Percentiles rank a stretch among this genome's conserved stretches.
Evolutionary conservation across 1,284 basidiomycete genomes (phyloP).

Genomic region (Sanghuangporus sanghuang): DNA sequence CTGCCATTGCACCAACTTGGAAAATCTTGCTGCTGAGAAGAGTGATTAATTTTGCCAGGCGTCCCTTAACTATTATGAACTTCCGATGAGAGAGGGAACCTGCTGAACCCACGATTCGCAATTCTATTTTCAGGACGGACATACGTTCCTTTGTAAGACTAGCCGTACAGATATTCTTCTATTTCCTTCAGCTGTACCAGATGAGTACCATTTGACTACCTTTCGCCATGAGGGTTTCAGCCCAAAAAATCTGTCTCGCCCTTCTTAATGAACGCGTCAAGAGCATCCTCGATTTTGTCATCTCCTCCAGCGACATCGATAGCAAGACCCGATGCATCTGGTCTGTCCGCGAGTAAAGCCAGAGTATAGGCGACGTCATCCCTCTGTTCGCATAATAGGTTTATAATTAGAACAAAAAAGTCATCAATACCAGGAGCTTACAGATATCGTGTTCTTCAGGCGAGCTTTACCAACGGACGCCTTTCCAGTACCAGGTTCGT

Average conservation of each 20-base stretch:
- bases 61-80: too few relatives aligned
- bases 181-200: too few relatives aligned
- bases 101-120: too few relatives aligned
- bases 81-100: too few relatives aligned
- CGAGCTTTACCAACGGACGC: conserved; percentile 54
- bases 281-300: conserved; percentile 40
- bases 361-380: conserved; percentile 61
- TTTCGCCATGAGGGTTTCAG: conserved; percentile 21
- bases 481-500: conserved; percentile 49
- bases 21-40: too few relatives aligned
- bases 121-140: too few relatives aligned
- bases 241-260: conserved; percentile 45
- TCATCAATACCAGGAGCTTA: conserved; percentile 21
- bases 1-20: too few relatives aligned
- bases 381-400: conserved; percentile 31
- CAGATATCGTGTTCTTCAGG: conserved; percentile 42
- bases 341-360: conserved; percentile 45
- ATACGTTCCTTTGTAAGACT: too few relatives aligned
- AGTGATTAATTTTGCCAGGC: too few relatives aligned
- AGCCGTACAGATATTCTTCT: too few relatives aligned
- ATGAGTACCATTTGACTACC: too few relatives aligned
- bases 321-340: conserved; percentile 55
- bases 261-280: conserved; percentile 45
- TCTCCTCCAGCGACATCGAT: conserved; percentile 63
- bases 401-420: too few relatives aligned